Evolutionary conservation across 2,329 filamentous ascomycete genomes (phyloP), one percentile per base, ranked within the genome.

Genomic region (Catunica adiposa): DNA sequence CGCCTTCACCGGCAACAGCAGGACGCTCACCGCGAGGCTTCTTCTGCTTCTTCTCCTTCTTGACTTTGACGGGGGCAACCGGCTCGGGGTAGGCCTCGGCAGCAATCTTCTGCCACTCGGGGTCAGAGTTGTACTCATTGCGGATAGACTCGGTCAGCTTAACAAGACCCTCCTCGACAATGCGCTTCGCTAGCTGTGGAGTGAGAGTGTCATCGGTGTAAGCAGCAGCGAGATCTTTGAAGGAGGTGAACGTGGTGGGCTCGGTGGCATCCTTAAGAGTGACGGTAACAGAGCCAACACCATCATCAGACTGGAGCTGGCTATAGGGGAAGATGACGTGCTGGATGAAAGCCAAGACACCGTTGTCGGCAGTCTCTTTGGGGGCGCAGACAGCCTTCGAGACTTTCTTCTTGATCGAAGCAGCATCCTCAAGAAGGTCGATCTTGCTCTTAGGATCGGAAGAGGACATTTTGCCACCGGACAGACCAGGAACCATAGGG

Each of bases 401-500:
- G 54, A 94, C 74, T 74, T 95, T 95, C 73, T 84, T 88, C 62
- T 76, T 73, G 14, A 97, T 84, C 1, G 72, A 70, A 0, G 94
- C 87, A 0, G 84, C 72, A 0, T 77, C 62, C 64, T 97, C 92
- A 17, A 97, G 78, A n/a, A 97, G 75, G 65, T 97, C 92, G 61
- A 97, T 94, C 71, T 96, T 96, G 65, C 81, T 86, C 68, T 89
- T 83, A 62, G 71, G 70, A 58, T 83, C 80, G 63, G 80, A 84
- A n/a, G 82, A 78, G 64, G 79, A 83, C 88, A 95, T 95, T 74
- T 96, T 96, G 60, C 80, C 84, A 38, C 87, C 80, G 60, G 80
- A 83, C 9, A 97, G 73, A 40, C 92, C 90, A 0, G 89, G 83
- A 17, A 97, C 85, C 84, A 97, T 94, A 20, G 87, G 81, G 68